Conservation (phyloP, 2,329 filamentous ascomycete genomes). For the Falciphora oryzae region DNA sequence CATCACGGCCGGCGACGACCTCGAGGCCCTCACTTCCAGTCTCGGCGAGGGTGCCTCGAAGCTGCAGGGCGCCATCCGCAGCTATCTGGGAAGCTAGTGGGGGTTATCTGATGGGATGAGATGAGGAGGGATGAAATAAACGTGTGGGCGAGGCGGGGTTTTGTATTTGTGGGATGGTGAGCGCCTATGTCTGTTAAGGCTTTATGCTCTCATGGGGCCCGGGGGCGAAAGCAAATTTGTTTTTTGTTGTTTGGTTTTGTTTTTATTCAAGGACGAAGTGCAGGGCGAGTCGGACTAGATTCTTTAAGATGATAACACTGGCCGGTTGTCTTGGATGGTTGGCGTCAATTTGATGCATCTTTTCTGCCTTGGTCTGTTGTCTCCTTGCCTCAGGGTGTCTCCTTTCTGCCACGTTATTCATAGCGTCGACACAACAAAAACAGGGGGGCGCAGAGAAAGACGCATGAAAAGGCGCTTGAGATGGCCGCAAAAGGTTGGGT, state of each 20-base stretch:
- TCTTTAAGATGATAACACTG: background rate
- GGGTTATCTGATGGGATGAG: background rate
- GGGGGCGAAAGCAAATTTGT: background rate
- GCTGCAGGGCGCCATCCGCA: conserved; percentile 70
- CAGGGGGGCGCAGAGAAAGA: too few relatives aligned
- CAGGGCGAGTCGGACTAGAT: background rate
- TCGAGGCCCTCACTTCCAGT: conserved; percentile 81
- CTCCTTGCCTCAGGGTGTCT: too few relatives aligned
- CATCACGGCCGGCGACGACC: conserved; percentile 89
- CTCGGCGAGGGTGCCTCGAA: conserved; percentile 80
- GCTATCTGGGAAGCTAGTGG: conserved; percentile 54
- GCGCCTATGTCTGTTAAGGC: too few relatives aligned
- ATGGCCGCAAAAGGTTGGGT: too few relatives aligned
- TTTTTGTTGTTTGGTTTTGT: background rate
- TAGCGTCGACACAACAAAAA: too few relatives aligned
- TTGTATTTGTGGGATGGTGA: background rate
- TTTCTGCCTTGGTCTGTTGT: background rate
- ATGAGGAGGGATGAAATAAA: too few relatives aligned
- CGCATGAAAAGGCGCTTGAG: too few relatives aligned
- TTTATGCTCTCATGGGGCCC: too few relatives aligned
- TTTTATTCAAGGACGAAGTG: background rate
- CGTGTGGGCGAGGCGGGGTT: too few relatives aligned
- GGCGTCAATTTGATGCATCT: background rate
- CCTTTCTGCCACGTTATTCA: too few relatives aligned
- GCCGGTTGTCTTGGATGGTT: background rate